Evolutionary conservation across 768 basidiomycete species (phyloP).

Genomic region (Scleroderma citrinum): DNA sequence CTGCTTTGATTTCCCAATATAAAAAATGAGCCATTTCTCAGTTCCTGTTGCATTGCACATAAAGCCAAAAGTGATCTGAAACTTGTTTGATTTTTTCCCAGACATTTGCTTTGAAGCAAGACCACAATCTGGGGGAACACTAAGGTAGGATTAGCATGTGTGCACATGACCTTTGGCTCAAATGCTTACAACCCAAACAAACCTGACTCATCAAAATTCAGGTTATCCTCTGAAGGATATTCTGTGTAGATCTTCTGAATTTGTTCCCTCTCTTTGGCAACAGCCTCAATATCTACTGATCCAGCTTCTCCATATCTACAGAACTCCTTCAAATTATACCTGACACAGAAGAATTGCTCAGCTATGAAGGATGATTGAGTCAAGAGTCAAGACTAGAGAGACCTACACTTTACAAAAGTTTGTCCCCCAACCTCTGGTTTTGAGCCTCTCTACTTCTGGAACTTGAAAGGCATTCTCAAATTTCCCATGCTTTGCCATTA

Average conservation of each 20-base stretch:
- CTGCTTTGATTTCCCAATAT: conserved; percentile 30
- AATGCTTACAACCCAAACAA: conserved; percentile 9
- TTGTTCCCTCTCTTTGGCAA: not conserved
- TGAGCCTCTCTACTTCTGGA: conserved; percentile 1
- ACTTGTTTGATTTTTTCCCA: conserved; percentile 16
- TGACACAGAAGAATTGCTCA: no score
- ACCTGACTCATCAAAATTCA: not conserved
- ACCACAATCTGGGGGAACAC: conserved; percentile 12
- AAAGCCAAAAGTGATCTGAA: conserved; percentile 9
- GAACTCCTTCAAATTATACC: not conserved
- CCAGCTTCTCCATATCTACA: not conserved
- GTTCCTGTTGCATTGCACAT: conserved; percentile 1
- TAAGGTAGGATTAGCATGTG: not conserved
- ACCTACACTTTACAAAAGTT: conserved; percentile 1
- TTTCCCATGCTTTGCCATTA: not conserved
- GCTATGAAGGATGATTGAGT: no score
- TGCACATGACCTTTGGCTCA: no score
- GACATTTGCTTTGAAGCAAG: conserved; percentile 15
- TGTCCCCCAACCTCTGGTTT: not conserved
- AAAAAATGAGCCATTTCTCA: conserved; percentile 11
- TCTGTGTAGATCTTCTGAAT: not conserved
- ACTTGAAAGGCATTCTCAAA: conserved; percentile 3
- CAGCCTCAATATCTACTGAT: not conserved
- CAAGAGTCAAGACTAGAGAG: no score
- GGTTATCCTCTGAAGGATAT: not conserved